These are phyloP conservation scores for Rhododendron ovatum DNA, from an alignment of 148 eudicot species.

Conservation along the genomic window DNA sequence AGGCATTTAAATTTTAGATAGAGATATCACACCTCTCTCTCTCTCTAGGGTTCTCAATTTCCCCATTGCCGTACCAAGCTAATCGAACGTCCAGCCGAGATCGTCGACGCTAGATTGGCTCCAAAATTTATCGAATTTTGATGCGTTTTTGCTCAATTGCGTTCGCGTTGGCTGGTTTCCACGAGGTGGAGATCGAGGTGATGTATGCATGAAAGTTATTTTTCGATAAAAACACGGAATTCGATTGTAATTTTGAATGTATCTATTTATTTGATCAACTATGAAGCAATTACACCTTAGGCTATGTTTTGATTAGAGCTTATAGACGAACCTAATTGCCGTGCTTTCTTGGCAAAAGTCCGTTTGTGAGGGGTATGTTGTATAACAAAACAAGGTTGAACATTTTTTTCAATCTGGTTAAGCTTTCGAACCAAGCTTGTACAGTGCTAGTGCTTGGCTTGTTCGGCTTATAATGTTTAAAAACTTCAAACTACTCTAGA, in stretches of 20 bases:
- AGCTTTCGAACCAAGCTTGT: not conserved
- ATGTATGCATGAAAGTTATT: not conserved
- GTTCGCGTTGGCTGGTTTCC: not conserved
- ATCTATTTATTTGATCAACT: not conserved
- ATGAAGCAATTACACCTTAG: not conserved
- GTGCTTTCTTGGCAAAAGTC: not conserved
- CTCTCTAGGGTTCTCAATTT: conserved; percentile 15
- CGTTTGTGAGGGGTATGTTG: not conserved
- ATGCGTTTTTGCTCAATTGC: conserved; percentile 10
- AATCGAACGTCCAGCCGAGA: not conserved
- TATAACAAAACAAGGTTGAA: too few species aligned
- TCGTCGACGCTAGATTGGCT: not conserved
- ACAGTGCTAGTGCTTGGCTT: not conserved
- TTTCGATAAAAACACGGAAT: not conserved
- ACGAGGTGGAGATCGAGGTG: conserved; percentile 6
- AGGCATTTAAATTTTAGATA: not conserved
- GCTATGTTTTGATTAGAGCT: not conserved
- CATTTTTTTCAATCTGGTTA: too few species aligned
- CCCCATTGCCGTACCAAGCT: not conserved
- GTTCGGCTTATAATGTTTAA: not conserved
- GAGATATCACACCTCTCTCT: not conserved
- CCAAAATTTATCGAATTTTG: not conserved
- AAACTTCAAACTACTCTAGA: not conserved
- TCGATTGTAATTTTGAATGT: not conserved
- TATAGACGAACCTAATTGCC: not conserved